These are phyloP conservation scores for Zalaria obscura DNA, from an alignment of 2,329 filamentous ascomycete genomes.

Conservation along the genomic window DNA sequence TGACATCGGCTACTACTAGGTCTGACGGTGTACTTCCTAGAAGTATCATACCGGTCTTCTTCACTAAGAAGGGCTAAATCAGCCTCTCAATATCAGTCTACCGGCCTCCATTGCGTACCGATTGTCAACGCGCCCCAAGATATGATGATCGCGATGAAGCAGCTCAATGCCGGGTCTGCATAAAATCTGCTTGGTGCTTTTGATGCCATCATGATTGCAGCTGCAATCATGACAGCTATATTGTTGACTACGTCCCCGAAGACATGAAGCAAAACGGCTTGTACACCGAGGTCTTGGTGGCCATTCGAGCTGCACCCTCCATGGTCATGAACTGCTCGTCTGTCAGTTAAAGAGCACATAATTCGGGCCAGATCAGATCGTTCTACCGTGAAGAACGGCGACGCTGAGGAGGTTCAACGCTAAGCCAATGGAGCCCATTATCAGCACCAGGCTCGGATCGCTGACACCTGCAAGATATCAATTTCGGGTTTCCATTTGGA, in stretches of 20 bases:
- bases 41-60: constrained; percentile 49
- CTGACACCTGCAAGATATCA: constrained; percentile 37
- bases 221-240: constrained; percentile 57
- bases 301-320: too few relatives aligned
- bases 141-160: constrained; percentile 62
- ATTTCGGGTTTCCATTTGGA: neutral
- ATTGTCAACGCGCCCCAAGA: constrained; percentile 20
- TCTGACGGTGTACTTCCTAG: constrained; percentile 51
- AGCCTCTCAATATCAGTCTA: neutral
- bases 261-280: constrained; percentile 57
- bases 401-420: constrained; percentile 53
- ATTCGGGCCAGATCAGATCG: too few relatives aligned
- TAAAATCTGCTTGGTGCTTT: constrained; percentile 48
- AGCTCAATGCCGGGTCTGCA: constrained; percentile 54
- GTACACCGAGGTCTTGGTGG: constrained; percentile 51
- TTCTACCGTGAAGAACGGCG: constrained; percentile 34
- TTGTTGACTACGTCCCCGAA: constrained; percentile 64
- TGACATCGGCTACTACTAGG: constrained; percentile 47
- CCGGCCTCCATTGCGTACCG: constrained; percentile 32
- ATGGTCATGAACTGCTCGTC: too few relatives aligned
- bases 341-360: too few relatives aligned
- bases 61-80: constrained; percentile 21
- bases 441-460: constrained; percentile 50
- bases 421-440: constrained; percentile 55
- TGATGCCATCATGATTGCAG: constrained; percentile 53